These are phyloP conservation scores for Pythium periplocum DNA, from an alignment of 352 stramenopile genomes.

Conservation along the genomic window DNA sequence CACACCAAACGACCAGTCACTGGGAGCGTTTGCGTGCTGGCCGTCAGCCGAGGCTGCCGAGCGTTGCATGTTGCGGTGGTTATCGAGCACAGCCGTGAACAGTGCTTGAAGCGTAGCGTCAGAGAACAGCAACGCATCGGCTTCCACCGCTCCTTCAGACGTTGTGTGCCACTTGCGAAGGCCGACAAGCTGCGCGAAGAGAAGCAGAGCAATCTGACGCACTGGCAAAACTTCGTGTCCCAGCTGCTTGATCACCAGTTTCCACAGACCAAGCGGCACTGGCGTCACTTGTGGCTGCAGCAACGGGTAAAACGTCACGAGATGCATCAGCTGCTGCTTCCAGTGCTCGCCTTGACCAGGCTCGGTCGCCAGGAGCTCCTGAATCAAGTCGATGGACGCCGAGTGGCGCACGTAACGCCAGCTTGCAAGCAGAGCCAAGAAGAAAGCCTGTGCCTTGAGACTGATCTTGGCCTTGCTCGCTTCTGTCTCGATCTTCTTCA, in stretches of 20 bases:
- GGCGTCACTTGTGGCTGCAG: conserved; percentile 41
- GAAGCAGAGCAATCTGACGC: conserved; percentile 41
- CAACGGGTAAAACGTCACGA: conserved; percentile 61
- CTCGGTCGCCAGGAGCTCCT: conserved; percentile 32
- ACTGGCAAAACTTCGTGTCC: conserved; percentile 60
- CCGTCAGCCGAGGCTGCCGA: conserved; percentile 64
- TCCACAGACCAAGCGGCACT: conserved; percentile 39
- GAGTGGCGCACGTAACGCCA: conserved; percentile 43
- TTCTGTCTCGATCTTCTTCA: conserved; percentile 53
- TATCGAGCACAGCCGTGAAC: conserved; percentile 39
- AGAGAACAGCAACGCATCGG: conserved; percentile 40
- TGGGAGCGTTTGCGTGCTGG: conserved; percentile 58
- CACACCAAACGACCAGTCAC: conserved; percentile 74
- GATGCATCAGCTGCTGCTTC: conserved; percentile 74
- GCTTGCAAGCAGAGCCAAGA: conserved; percentile 38
- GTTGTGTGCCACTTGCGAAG: conserved; percentile 25
- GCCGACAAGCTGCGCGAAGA: conserved; percentile 50
- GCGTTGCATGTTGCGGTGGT: conserved; percentile 57
- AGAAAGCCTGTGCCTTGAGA: conserved; percentile 47
- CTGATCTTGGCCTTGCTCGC: conserved; percentile 50
- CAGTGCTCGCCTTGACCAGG: conserved; percentile 44
- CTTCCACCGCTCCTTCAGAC: conserved; percentile 1
- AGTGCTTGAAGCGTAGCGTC: conserved; percentile 34
- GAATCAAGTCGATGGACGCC: conserved; percentile 18
- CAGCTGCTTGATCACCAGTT: conserved; percentile 43